Evolutionary conservation across 2,329 filamentous ascomycete species (phyloP).

Genomic region (Claviceps maximensis): DNA sequence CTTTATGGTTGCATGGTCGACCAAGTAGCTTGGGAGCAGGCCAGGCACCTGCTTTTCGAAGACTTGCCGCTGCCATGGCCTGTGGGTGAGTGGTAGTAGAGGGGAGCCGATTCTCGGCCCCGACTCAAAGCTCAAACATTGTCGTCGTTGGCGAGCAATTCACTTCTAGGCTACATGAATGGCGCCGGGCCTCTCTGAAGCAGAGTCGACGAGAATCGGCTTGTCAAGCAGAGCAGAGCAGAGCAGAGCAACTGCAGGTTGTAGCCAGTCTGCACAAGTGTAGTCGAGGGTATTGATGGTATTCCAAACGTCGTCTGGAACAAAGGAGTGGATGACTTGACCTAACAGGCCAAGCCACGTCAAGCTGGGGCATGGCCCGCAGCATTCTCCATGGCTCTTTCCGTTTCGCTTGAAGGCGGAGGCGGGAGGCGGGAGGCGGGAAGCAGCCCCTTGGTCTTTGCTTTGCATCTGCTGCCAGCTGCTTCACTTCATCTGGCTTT

Average conservation of each 20-base stretch:
- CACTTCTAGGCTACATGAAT: background rate
- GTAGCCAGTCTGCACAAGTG: background rate
- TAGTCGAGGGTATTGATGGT: background rate
- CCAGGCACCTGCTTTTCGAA: background rate
- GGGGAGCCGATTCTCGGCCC: background rate
- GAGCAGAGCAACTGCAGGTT: background rate
- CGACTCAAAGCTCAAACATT: background rate
- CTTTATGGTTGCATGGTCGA: background rate
- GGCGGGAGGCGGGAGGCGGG: background rate
- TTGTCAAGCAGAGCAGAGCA: background rate
- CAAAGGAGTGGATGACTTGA: background rate
- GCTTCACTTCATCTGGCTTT: background rate
- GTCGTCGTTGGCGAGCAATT: background rate
- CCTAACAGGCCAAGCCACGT: conserved; percentile 3
- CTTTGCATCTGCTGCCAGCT: background rate
- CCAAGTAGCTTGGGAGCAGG: background rate
- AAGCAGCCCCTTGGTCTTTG: conserved; percentile 2
- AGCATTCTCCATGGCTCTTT: conserved; percentile 3
- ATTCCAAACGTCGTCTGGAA: background rate
- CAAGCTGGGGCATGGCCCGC: conserved; percentile 3
- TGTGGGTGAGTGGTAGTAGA: background rate
- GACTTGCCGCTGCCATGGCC: background rate
- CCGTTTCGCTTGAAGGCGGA: conserved; percentile 4
- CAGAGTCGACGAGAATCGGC: background rate
- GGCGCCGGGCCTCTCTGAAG: background rate